Percentiles rank a stretch among this genome's conserved stretches.
phyloP scores from a whole-genome alignment of 2,329 filamentous ascomycete genomes.

The Aspergillus chevalieri region DNA sequence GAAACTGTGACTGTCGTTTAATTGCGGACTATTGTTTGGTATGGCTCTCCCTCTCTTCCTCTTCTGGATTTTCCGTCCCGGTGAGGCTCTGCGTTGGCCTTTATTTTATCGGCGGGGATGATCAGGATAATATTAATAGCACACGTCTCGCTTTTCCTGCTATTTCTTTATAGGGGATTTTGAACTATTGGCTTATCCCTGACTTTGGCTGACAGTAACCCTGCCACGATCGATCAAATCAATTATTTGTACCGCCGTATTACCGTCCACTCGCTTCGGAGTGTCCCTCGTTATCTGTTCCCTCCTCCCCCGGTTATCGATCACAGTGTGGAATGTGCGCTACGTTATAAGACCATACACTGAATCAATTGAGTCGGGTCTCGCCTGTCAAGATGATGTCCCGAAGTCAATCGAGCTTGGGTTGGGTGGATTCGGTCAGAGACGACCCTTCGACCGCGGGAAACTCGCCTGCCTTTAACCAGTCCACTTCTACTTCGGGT shows the following conservation, averaged over 20 bases:
- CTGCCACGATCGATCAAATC: not conserved
- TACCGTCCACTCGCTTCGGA: not conserved
- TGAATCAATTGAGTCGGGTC: not conserved
- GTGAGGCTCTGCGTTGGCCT: not conserved
- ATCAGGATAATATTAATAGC: not conserved
- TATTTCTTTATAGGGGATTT: not conserved
- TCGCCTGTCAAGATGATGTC: conserved; percentile 27
- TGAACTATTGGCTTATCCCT: not conserved
- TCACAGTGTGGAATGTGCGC: not conserved
- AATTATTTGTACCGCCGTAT: not conserved
- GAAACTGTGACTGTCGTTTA: no score
- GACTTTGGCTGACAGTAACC: not conserved
- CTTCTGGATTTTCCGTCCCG: not conserved
- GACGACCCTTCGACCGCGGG: conserved; percentile 27
- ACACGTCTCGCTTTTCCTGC: not conserved
- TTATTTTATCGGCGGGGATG: not conserved
- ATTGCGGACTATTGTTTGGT: no score
- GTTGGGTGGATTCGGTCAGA: conserved; percentile 25
- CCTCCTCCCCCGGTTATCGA: not conserved
- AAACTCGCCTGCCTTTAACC: conserved; percentile 22
- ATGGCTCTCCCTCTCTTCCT: not conserved
- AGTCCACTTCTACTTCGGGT: conserved; percentile 28
- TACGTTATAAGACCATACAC: not conserved
- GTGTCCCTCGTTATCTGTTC: not conserved
- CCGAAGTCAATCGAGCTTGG: conserved; percentile 35